Evolutionary conservation across 1,284 basidiomycete genomes (phyloP), one percentile per base, ranked within the genome.

Genomic region (Ceratobasidium sp.): DNA sequence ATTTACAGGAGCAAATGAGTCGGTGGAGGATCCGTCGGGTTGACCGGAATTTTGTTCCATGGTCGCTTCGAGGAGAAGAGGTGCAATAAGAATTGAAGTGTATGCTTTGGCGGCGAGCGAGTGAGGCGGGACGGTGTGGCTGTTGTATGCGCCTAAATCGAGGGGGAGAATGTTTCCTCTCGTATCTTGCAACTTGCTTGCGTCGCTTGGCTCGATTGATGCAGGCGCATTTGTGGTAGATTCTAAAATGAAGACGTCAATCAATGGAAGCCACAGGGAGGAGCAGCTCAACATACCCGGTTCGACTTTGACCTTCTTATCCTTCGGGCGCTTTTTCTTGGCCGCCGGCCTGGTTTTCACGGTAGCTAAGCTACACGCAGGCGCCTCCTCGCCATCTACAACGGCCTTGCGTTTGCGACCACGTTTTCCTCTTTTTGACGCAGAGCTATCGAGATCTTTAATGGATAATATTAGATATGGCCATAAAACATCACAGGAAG

Each of bases 51-150:
- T n/a, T 40, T 20, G n/a, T 9, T 33, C 46, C 3, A 13, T 10
- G 33, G 42, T 28, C 15, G 15, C n/a, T 13, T 33, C 65, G 26
- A 52, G 48, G 17, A 52, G 7, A 20, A 67, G 46, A 40, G 66
- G 66, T 20, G 66, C 66, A 28, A 54, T 15, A n/a, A 68, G 52
- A 23, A 40, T 7, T n/a, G 50, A 54, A 46, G 66, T 68, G 38
- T 67, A 68, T 3, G 38, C 20, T 40, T 40, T 38, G 17, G 48
- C 38, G 28, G 48, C 46, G 6, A 48, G 7, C 28, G 66, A 68
- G 48, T 54, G 66, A 15, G 66, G 50, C 1, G 50, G 66, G 9
- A 54, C 7, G 17, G 26, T 54, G n/a, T 20, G 48, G 17, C 33
- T 54, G 26, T 26, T 54, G 2, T 44, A 42, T 15, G 52, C 15